Percentiles rank a stretch among this genome's conserved stretches.
Conservation (phyloP, 2,329 filamentous ascomycete genomes). For the Colletotrichum sp. region DNA sequence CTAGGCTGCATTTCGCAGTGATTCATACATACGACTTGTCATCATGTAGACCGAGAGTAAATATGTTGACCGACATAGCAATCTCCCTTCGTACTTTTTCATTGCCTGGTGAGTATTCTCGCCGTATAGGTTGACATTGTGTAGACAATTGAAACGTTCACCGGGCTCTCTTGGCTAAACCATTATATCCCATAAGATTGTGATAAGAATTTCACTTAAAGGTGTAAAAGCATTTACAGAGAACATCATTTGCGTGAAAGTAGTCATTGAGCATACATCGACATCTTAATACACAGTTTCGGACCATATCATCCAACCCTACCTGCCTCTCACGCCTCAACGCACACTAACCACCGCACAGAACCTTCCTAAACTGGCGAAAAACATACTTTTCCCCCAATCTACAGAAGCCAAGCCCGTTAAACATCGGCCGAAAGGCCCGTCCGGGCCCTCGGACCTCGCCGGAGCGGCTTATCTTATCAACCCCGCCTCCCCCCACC, state of each 20-base stretch:
- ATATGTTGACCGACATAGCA: background rate
- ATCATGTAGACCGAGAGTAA: fast-evolving
- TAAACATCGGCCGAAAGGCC: background rate
- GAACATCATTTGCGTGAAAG: background rate
- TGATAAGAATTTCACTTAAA: too few relatives aligned
- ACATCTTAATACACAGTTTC: too few relatives aligned
- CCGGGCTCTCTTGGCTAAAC: background rate
- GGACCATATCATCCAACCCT: too few relatives aligned
- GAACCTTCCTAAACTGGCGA: background rate
- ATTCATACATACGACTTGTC: fast-evolving
- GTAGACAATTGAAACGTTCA: fast-evolving
- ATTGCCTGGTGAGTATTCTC: background rate
- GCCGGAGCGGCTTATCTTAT: background rate
- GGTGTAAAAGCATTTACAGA: too few relatives aligned
- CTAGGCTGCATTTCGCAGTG: background rate
- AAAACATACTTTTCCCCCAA: background rate
- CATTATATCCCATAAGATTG: background rate
- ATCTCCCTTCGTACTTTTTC: background rate
- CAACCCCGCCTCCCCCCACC: background rate
- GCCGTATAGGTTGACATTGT: fast-evolving
- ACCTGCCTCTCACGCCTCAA: too few relatives aligned
- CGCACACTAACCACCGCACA: background rate
- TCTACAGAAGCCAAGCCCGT: background rate
- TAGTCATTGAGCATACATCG: background rate
- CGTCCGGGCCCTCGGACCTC: background rate